Conservation (phyloP, 257 asterid genomes). For the Nicotiana tomentosiformis region DNA sequence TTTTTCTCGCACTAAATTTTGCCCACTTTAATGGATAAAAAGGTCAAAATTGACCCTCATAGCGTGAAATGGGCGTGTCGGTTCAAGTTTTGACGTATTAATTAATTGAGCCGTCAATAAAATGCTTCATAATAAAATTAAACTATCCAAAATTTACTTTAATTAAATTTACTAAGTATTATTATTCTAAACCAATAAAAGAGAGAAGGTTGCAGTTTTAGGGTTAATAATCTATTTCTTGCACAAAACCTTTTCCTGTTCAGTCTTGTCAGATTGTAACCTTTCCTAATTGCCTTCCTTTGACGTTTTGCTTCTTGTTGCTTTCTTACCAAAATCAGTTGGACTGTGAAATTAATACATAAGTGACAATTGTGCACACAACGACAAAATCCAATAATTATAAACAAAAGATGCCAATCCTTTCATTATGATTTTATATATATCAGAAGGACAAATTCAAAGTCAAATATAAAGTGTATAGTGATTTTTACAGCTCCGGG, state of each 20-base stretch:
- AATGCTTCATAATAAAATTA: neutral
- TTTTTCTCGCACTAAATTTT: neutral
- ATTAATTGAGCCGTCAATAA: too few relatives aligned
- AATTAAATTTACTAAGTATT: constrained; percentile 25
- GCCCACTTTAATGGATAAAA: neutral
- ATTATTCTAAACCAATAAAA: too few relatives aligned
- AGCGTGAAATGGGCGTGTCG: neutral
- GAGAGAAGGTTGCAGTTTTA: too few relatives aligned
- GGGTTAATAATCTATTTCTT: constrained; percentile 19
- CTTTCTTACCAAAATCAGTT: constrained; percentile 53
- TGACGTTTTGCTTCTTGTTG: constrained; percentile 67
- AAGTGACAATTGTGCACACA: constrained; percentile 46
- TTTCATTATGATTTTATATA: too few relatives aligned
- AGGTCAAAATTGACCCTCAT: neutral
- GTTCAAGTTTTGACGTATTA: neutral
- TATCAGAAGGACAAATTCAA: too few relatives aligned
- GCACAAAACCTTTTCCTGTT: constrained; percentile 90
- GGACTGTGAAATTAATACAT: constrained; percentile 57
- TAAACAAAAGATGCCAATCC: neutral
- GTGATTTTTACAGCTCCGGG: too few relatives aligned
- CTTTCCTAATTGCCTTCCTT: constrained; percentile 69
- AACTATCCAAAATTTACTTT: neutral
- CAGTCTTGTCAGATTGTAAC: constrained; percentile 88
- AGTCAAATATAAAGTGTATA: too few relatives aligned
- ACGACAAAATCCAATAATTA: neutral